These are phyloP conservation scores for Agapanthus africanus DNA, from an alignment of 106 monocot genomes.

Conservation along the genomic window DNA sequence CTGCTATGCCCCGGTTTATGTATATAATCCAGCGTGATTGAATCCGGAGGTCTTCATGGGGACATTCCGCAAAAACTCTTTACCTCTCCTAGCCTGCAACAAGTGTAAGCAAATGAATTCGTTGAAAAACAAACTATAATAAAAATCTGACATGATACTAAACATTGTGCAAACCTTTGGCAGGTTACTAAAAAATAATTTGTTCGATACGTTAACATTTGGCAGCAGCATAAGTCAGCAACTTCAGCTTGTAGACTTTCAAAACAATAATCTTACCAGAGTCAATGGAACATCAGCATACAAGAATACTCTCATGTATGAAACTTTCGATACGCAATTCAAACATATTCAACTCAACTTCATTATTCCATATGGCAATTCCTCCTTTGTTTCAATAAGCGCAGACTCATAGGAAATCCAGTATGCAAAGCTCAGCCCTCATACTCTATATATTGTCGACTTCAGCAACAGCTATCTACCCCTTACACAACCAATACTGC, in stretches of 20 bases:
- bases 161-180: background rate
- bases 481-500: conserved; percentile 53
- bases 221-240: conserved; percentile 27
- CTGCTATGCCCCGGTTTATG: background rate
- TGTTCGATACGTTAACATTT: conserved; percentile 17
- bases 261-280: conserved; percentile 29
- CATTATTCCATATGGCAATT: background rate
- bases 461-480: conserved; percentile 10
- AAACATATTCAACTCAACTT: background rate
- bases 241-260: conserved; percentile 31
- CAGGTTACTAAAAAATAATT: conserved; percentile 25
- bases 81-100: conserved; percentile 22
- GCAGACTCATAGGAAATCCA: conserved; percentile 63
- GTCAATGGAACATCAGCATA: background rate
- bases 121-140: no score
- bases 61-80: conserved; percentile 23
- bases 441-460: conserved; percentile 31
- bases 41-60: conserved; percentile 19
- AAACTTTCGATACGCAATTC: background rate
- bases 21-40: conserved; percentile 11
- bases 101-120: conserved; percentile 25
- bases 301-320: background rate
- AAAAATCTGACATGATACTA: background rate
- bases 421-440: conserved; percentile 27
- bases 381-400: background rate